phyloP scores from a whole-genome alignment of 2,329 filamentous ascomycete genomes.

The Monosporascus sp. region DNA sequence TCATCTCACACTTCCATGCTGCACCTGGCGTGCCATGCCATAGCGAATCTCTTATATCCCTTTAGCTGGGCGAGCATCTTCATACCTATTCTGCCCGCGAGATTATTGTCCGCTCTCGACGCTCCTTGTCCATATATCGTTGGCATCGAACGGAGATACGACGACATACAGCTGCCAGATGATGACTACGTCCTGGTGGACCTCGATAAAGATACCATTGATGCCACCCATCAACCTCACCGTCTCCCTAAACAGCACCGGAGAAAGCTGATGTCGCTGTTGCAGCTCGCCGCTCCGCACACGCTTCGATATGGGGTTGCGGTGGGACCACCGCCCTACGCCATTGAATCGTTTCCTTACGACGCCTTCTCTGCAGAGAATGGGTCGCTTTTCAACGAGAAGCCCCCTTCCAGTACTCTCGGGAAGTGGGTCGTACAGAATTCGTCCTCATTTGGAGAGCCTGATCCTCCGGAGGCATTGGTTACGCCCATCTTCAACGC shows the following conservation, averaged over 20 bases:
- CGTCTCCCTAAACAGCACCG: constrained; percentile 82
- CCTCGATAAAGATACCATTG: constrained; percentile 84
- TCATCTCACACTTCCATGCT: constrained; percentile 97
- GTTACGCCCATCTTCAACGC: constrained; percentile 81
- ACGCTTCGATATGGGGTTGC: constrained; percentile 81
- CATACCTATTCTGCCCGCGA: constrained; percentile 83
- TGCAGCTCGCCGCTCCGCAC: constrained; percentile 87
- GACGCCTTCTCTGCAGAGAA: constrained; percentile 89
- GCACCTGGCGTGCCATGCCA: constrained; percentile 83
- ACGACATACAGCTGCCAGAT: constrained; percentile 78
- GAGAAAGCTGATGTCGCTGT: constrained; percentile 78
- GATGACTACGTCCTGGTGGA: constrained; percentile 96
- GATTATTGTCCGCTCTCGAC: constrained; percentile 84
- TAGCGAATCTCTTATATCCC: constrained; percentile 81
- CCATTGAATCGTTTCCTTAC: constrained; percentile 85
- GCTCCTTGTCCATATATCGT: constrained; percentile 97
- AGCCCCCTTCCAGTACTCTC: constrained; percentile 64
- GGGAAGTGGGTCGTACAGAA: constrained; percentile 85
- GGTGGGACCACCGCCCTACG: constrained; percentile 86
- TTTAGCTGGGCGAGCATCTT: constrained; percentile 91
- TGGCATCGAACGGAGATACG: constrained; percentile 88
- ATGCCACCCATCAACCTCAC: constrained; percentile 73
- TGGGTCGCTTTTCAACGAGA: constrained; percentile 69
- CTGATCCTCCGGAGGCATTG: constrained; percentile 44
- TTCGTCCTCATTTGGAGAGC: constrained; percentile 78